Evolutionary conservation across 1,139 yeast species (phyloP).

Genomic region (Scheffersomyces parashehatae): DNA sequence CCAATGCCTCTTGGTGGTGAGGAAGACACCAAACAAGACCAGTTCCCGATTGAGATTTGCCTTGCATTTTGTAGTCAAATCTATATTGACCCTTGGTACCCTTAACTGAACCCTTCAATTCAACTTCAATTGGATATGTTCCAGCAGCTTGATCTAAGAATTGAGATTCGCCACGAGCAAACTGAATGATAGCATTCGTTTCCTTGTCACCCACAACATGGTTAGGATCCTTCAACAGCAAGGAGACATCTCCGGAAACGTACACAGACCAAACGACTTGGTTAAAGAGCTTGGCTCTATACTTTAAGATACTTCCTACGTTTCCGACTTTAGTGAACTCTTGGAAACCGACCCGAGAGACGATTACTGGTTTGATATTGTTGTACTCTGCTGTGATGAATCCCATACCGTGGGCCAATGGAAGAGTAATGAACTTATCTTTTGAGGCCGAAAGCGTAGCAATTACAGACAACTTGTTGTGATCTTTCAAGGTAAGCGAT

Average conservation of each 20-base stretch:
- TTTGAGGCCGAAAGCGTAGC: conserved; percentile 21
- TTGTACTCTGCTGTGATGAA: conserved; percentile 62
- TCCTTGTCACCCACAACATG: conserved; percentile 46
- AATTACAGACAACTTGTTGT: conserved; percentile 36
- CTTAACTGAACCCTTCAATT: conserved; percentile 25
- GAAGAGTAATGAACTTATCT: conserved; percentile 26
- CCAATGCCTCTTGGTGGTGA: conserved; percentile 59
- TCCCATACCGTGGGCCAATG: conserved; percentile 65
- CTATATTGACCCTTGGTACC: conserved; percentile 29
- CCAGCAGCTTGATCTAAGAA: conserved; percentile 60
- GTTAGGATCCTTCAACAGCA: conserved; percentile 51
- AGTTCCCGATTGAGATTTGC: conserved; percentile 30
- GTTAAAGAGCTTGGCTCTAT: conserved; percentile 36
- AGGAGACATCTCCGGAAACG: conserved; percentile 35
- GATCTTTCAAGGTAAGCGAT: conserved; percentile 25
- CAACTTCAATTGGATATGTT: conserved; percentile 24
- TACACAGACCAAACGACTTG: conserved; percentile 46
- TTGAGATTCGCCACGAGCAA: conserved; percentile 44
- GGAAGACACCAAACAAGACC: conserved; percentile 59
- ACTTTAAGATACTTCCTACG: conserved; percentile 24
- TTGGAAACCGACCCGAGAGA: conserved; percentile 66
- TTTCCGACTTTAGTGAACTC: conserved; percentile 28
- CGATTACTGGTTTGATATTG: conserved; percentile 54
- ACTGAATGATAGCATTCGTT: conserved; percentile 38
- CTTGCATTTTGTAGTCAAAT: conserved; percentile 30